A percentile compares a stretch with the other conserved stretches of the same genome.
These are phyloP conservation scores for Silene coronaria DNA, from an alignment of 179 eudicot species.

Conservation along the genomic window DNA sequence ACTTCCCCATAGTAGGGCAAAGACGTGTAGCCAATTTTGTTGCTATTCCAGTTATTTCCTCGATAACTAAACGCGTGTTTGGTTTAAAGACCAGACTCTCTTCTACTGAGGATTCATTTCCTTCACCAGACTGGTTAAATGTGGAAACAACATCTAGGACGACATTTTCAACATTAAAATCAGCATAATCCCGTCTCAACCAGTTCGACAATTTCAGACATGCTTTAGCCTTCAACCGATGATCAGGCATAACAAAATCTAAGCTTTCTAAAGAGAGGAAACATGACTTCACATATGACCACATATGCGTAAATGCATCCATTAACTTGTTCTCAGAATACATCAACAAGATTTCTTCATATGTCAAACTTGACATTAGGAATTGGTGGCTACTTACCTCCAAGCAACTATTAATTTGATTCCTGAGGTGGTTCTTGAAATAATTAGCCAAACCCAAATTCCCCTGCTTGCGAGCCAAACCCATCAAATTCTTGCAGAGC, in stretches of 20 bases:
- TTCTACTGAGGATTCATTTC: slow-evolving; percentile 23
- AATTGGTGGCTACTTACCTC: slow-evolving; percentile 42
- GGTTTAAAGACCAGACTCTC: slow-evolving; percentile 32
- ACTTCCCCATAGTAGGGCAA: slow-evolving; percentile 80
- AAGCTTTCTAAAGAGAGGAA: slow-evolving; percentile 40
- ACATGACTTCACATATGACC: slow-evolving; percentile 72
- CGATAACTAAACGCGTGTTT: slow-evolving; percentile 36
- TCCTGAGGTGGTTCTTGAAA: slow-evolving; percentile 56
- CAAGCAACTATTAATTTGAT: slow-evolving; percentile 42
- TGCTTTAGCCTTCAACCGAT: slow-evolving; percentile 75
- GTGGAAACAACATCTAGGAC: slow-evolving; percentile 47
- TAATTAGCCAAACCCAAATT: slow-evolving; percentile 70
- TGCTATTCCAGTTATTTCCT: slow-evolving; percentile 72
- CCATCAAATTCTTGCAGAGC: slow-evolving; percentile 60
- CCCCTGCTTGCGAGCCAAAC: slow-evolving; percentile 78
- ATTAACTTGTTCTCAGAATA: slow-evolving; percentile 65
- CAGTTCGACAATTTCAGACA: slow-evolving; percentile 81
- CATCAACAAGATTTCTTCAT: slow-evolving; percentile 75
- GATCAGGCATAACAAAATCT: slow-evolving; percentile 37
- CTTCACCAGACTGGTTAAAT: slow-evolving; percentile 31
- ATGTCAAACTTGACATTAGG: slow-evolving; percentile 43
- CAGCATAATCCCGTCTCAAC: slow-evolving; percentile 51
- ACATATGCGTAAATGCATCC: slow-evolving; percentile 67
- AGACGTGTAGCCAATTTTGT: slow-evolving; percentile 73
- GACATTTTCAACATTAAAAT: slow-evolving; percentile 41